A percentile compares a stretch with the other conserved stretches of the same genome.
Conservation (phyloP, 2,329 filamentous ascomycete species). For the Cercospora beticola region DNA sequence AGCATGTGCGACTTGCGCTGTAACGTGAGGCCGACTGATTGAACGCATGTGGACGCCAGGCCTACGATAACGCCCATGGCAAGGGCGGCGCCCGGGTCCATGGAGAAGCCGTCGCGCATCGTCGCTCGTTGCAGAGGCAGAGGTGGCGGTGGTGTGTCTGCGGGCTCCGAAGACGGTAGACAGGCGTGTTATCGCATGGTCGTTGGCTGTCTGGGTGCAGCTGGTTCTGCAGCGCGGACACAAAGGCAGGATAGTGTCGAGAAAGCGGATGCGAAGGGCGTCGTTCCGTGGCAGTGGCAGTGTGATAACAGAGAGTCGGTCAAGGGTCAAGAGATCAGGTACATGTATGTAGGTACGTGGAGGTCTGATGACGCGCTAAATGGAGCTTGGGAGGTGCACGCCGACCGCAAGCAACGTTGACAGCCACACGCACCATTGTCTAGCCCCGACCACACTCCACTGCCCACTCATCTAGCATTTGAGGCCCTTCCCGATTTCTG, state of each 20-base stretch:
- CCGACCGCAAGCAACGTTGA: neutral
- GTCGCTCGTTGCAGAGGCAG: neutral
- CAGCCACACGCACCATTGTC: neutral
- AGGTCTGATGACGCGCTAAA: neutral
- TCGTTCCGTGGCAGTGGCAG: neutral
- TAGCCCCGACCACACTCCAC: neutral
- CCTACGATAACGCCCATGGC: slow-evolving; percentile 85
- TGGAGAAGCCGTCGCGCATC: slow-evolving; percentile 19
- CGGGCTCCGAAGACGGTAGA: neutral
- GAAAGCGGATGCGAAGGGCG: neutral
- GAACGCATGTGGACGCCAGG: slow-evolving; percentile 87
- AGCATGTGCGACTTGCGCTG: slow-evolving; percentile 98
- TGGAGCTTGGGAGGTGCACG: neutral
- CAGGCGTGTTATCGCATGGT: slow-evolving; percentile 12
- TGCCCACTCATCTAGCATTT: neutral
- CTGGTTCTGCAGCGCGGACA: neutral
- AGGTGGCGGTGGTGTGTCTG: neutral
- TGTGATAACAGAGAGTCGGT: neutral
- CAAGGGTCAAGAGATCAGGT: neutral
- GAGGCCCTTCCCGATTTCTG: neutral
- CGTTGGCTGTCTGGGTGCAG: neutral
- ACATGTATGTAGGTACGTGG: neutral
- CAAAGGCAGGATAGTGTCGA: neutral
- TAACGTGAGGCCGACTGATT: slow-evolving; percentile 90
- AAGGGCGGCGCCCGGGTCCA: slow-evolving; percentile 25